Percentiles rank a stretch among this genome's conserved stretches.
phyloP scores from a whole-genome alignment of 768 basidiomycete species.

The Termitomyces sp. region DNA sequence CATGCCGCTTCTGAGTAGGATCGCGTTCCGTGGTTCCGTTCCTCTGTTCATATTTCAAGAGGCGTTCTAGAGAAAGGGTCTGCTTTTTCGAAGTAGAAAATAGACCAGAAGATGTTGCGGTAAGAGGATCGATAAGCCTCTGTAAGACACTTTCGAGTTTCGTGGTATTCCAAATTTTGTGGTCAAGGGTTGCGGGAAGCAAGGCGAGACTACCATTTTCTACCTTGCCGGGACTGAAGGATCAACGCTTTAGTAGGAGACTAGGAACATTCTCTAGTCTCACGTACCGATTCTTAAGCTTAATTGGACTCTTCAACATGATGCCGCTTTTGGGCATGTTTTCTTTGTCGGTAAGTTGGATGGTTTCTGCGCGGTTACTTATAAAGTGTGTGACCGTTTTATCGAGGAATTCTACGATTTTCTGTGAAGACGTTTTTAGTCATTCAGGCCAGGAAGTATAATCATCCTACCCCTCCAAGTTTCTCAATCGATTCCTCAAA shows the following conservation, averaged over 20 bases:
- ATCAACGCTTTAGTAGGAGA: neutral
- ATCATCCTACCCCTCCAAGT: conserved; percentile 70
- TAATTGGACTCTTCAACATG: conserved; percentile 59
- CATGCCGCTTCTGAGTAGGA: conserved; percentile 79
- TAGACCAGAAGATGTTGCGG: conserved; percentile 22
- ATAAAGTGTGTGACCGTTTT: conserved; percentile 84
- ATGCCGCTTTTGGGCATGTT: conserved; percentile 38
- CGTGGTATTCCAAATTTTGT: conserved; percentile 81
- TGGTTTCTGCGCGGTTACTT: conserved; percentile 43
- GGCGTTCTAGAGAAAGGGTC: conserved; percentile 49
- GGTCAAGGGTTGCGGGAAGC: conserved; percentile 63
- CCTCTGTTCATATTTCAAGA: conserved; percentile 76
- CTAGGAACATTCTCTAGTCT: neutral
- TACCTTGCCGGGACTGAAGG: conserved; percentile 8
- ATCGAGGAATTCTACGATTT: conserved; percentile 85
- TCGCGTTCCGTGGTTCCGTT: conserved; percentile 92
- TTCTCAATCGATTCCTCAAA: conserved; percentile 53
- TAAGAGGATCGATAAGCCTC: conserved; percentile 46
- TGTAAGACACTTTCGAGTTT: conserved; percentile 71
- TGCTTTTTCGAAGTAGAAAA: conserved; percentile 22
- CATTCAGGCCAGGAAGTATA: neutral
- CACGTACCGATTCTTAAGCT: conserved; percentile 51
- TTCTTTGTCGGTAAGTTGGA: conserved; percentile 54
- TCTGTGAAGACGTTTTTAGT: conserved; percentile 34
- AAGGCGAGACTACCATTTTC: conserved; percentile 38